Evolutionary conservation across 306 rosid genomes (phyloP), one percentile per base, ranked within the genome.

Genomic region (Purshia tridentata): DNA sequence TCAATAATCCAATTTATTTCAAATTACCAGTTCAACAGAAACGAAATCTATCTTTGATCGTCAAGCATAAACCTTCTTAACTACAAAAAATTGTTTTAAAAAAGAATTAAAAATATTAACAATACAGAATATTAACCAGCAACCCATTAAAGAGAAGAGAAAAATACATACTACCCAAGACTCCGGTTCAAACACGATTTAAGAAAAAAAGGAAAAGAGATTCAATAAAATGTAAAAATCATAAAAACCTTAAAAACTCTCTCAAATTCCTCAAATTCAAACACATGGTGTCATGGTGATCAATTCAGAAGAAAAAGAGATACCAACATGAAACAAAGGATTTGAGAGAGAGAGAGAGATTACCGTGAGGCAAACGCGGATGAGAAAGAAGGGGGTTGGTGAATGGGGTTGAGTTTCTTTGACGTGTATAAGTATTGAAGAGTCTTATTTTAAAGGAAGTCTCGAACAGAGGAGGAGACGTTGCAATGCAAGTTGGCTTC

Each of bases 301-400:
- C 18, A 48, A 69, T 52, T 11, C 3, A 69, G 11, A 6, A 2
- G 6, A 51, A 39, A 8, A 52, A 70, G 14, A 70, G 10, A 15
- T 23, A 41, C 64, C 42, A 55, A 42, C 1, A 37, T 35, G 19
- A 4, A 60, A 45, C 40, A 67, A 4, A 23, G 23, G 3, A 8
- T 2, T 50, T 9, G 13, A 65, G 11, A 22, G 39, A 45, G n/a
- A 44, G 16, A 64, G 40, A 65, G 55, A 48, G 44, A 8, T 2
- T 42, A 70, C 74, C 74, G 22, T 13, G 53, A 55, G 19, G 57
- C 73, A 4, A 22, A 39, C 29, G 40, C 39, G 40, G 39, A 39
- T 52, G 39, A 37, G 73, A 10, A 69, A n/a, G 73, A 69, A 39
- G 16, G 51, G 35, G 9, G 68, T 10, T 15, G 22, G 58, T 49